Evolutionary conservation across 768 basidiomycete species (phyloP).

Genomic region (Chalciporus pseudorubinellus): DNA sequence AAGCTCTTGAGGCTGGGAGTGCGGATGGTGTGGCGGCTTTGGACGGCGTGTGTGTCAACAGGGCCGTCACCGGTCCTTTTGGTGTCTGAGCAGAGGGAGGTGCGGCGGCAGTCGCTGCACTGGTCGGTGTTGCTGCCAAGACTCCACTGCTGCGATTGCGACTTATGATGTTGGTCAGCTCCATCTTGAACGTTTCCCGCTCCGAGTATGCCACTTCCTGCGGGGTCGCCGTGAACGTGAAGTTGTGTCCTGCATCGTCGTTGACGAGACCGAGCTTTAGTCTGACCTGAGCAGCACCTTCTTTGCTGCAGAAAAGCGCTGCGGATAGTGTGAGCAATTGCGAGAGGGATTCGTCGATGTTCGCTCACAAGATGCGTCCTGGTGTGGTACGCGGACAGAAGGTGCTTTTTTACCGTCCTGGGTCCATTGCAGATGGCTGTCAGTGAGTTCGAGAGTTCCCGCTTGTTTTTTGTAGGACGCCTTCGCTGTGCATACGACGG

Average conservation of each 20-base stretch:
- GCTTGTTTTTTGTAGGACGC: slow-evolving; percentile 82
- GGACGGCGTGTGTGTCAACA: slow-evolving; percentile 12
- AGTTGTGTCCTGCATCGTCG: slow-evolving; percentile 76
- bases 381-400: slow-evolving; percentile 58
- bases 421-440: slow-evolving; percentile 74
- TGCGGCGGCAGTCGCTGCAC: slow-evolving; percentile 15
- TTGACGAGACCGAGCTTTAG: slow-evolving; percentile 69
- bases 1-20: slow-evolving; percentile 37
- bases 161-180: slow-evolving; percentile 73
- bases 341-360: slow-evolving; percentile 3
- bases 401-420: slow-evolving; percentile 67
- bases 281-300: slow-evolving; percentile 74
- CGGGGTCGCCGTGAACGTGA: slow-evolving; percentile 68
- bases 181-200: slow-evolving; percentile 79
- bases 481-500: slow-evolving; percentile 67
- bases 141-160: slow-evolving; percentile 53
- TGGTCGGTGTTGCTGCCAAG: slow-evolving; percentile 12
- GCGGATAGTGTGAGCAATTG: slow-evolving; percentile 3
- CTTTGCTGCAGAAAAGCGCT: slow-evolving; percentile 87
- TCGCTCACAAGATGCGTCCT: slow-evolving; percentile 57
- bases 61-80: slow-evolving; percentile 25
- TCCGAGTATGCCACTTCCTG: slow-evolving; percentile 62
- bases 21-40: slow-evolving; percentile 34
- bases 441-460: slow-evolving; percentile 74
- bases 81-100: slow-evolving; percentile 20